A percentile compares a stretch with the other conserved stretches of the same genome.
These are phyloP conservation scores for Boletus sp. DNA, from an alignment of 768 basidiomycete genomes.

Conservation along the genomic window DNA sequence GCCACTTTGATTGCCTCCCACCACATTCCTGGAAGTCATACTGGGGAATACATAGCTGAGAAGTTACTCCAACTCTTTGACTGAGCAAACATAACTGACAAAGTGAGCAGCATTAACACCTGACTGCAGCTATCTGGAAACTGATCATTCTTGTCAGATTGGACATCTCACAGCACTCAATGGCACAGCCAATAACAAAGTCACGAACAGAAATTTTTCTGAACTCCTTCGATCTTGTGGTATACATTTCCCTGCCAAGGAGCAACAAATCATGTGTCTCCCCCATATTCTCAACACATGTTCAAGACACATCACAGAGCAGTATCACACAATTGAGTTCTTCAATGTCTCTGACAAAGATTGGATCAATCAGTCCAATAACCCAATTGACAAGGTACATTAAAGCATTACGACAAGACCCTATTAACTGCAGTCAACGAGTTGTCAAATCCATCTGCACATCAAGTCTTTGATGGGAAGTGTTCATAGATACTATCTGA, in stretches of 20 bases:
- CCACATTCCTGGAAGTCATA: constrained; percentile 14
- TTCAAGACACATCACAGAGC: neutral
- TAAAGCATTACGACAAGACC: neutral
- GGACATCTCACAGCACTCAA: neutral
- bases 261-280: neutral
- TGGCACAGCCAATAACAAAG: neutral
- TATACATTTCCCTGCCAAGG: neutral
- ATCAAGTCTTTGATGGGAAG: no score
- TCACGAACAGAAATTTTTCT: neutral
- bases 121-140: neutral
- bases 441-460: neutral
- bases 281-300: neutral
- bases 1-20: constrained; percentile 11
- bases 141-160: neutral
- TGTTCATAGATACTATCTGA: no score
- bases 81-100: neutral
- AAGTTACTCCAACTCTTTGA: neutral
- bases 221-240: neutral
- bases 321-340: neutral
- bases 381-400: neutral
- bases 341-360: neutral
- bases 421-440: neutral
- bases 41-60: constrained; percentile 6
- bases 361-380: neutral
- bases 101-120: neutral